phyloP scores from a whole-genome alignment of 2,329 filamentous ascomycete genomes.

The Penicillium concentricum region DNA sequence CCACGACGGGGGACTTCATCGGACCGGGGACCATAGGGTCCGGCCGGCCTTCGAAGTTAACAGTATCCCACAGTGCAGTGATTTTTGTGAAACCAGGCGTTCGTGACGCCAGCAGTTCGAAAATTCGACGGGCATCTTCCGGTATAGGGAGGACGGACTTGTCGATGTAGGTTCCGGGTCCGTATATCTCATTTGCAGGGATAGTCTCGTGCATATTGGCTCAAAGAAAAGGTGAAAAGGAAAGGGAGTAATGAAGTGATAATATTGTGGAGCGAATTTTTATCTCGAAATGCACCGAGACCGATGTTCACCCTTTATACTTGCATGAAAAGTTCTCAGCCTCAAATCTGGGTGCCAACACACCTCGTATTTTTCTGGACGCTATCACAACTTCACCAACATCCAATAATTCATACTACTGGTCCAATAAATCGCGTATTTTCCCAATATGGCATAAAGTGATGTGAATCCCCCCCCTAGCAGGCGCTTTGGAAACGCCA shows the following conservation, averaged over 20 bases:
- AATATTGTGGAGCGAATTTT: background rate
- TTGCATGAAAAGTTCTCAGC: too few species aligned
- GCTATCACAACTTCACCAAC: background rate
- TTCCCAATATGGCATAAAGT: background rate
- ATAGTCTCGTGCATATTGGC: slow-evolving; percentile 13
- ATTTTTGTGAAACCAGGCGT: slow-evolving; percentile 46
- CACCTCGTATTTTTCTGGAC: background rate
- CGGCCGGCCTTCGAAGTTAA: slow-evolving; percentile 42
- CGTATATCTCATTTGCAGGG: slow-evolving; percentile 32
- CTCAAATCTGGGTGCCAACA: background rate
- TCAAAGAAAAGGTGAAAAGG: background rate
- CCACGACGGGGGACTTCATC: slow-evolving; percentile 45
- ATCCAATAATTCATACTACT: background rate
- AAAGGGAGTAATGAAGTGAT: background rate
- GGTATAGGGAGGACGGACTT: slow-evolving; percentile 37
- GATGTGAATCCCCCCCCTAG: background rate
- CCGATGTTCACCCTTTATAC: background rate
- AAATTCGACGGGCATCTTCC: slow-evolving; percentile 40
- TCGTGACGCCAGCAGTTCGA: slow-evolving; percentile 36
- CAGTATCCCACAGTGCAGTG: slow-evolving; percentile 25
- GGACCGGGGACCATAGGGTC: slow-evolving; percentile 46
- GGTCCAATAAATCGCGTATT: background rate
- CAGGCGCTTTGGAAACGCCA: background rate
- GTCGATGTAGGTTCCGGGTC: slow-evolving; percentile 44
- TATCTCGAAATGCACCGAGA: background rate